Evolutionary conservation across 2,329 filamentous ascomycete species (phyloP), one percentile per base, ranked within the genome.

Genomic region (Hymenoscyphus occultus): DNA sequence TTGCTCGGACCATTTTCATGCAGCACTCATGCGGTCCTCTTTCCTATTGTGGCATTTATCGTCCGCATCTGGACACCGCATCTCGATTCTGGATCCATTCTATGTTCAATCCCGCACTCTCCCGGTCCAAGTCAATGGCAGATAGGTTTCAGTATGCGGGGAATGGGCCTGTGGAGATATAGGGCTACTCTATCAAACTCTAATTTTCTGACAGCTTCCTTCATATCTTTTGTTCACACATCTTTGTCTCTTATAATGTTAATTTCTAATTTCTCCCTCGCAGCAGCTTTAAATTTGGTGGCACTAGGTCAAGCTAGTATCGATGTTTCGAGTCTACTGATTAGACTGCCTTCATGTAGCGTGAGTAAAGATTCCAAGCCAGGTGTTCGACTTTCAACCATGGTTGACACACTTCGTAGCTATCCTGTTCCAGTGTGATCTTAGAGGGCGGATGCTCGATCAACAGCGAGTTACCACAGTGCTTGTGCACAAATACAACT

Each of bases 401-500:
- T 48, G n/a, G 45, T 10, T 48, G 45, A 48, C 45, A 10, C 10
- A 22, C 10, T 48, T 12, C n/a, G 13, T 6, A 48, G 45, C 13
- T 48, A 10, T 19, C 45, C 4, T 48, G 45, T 19, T 48, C 45
- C 7, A 48, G 45, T 22, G 45, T 48, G 5, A 48, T 48, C 10
- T 10, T 48, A 10, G n/a, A 19, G 19, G 45, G 45, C 7, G 45
- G 45, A 22, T 48, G 45, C 10, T 19, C 45, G n/a, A 48, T 48
- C 19, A 48, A 19, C n/a, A 39, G 39, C 13, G 39, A 35, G n/a
- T 16, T 61, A 4, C 45, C 42, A 16, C 59, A 35, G 28, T 70
- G 69, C 59, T 31, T 68, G 39, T 70, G 69, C 58, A 59, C 56
- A 13, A 68, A 67, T 51, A 58, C 45, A 19, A 60, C 60, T 39